Percentiles rank a stretch among this genome's conserved stretches.
Evolutionary conservation across 352 stramenopile genomes (phyloP).

Genomic region (Achlya hypogyna): DNA sequence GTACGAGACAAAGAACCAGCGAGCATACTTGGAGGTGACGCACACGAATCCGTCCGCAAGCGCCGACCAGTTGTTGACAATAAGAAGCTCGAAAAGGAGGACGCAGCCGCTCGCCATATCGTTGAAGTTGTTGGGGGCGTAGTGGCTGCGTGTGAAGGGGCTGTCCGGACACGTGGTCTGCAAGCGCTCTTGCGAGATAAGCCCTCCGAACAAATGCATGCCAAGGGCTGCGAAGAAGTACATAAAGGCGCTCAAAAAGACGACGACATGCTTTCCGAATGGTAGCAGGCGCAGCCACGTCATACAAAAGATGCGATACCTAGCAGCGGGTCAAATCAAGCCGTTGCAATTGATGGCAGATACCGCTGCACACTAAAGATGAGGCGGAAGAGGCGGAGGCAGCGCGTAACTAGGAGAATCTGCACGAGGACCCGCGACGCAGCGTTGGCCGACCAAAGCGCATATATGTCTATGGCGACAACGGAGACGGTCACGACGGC

Average conservation of each 20-base stretch:
- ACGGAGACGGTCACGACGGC: constrained; percentile 55
- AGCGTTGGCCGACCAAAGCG: constrained; percentile 22
- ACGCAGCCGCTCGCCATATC: constrained; percentile 46
- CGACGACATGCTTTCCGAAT: constrained; percentile 8
- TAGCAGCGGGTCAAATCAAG: too few relatives aligned
- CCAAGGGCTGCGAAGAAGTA: constrained; percentile 29
- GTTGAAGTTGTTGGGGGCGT: constrained; percentile 70
- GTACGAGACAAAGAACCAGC: constrained; percentile 58
- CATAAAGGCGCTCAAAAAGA: constrained; percentile 5
- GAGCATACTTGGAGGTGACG: constrained; percentile 41
- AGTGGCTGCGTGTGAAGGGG: constrained; percentile 22
- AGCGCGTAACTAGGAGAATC: constrained; percentile 43
- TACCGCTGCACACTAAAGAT: neutral
- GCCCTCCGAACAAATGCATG: neutral
- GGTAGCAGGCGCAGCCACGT: neutral
- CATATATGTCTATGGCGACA: constrained; percentile 36
- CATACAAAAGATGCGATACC: neutral
- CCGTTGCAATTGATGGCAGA: too few relatives aligned
- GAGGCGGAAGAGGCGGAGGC: constrained; percentile 25
- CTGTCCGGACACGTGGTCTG: neutral
- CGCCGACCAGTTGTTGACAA: constrained; percentile 72
- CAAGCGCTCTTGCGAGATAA: neutral
- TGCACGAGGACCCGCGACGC: constrained; percentile 38
- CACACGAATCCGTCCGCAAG: constrained; percentile 45
- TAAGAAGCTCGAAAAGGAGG: constrained; percentile 50